phyloP scores from a whole-genome alignment of 139 green algal species.

The Astrephomene gubernaculifera region DNA sequence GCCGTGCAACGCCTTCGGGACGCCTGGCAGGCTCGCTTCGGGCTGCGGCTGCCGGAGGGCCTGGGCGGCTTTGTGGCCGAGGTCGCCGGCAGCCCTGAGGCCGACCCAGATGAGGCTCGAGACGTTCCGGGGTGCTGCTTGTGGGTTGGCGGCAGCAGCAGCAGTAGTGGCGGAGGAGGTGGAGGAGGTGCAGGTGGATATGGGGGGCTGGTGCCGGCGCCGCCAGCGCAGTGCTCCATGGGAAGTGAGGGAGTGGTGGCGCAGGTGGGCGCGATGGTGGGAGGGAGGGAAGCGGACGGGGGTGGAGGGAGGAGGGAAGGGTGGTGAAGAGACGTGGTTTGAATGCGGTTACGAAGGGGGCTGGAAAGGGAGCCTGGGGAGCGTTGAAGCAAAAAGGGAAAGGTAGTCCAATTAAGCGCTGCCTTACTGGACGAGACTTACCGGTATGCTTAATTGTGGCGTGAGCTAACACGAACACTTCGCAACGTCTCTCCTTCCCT shows the following conservation, averaged over 20 bases:
- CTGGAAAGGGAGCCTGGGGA: no score
- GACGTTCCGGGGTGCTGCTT: conserved; percentile 32
- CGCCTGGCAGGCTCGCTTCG: conserved; percentile 16
- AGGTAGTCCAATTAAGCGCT: no score
- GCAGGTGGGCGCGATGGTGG: neutral
- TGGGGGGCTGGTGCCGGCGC: neutral
- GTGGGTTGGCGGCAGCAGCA: neutral
- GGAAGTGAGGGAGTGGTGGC: neutral
- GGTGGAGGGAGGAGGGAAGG: no score
- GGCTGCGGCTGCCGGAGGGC: conserved; percentile 4
- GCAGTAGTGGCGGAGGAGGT: neutral
- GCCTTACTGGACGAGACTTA: no score
- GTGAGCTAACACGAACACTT: neutral
- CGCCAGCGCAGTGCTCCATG: neutral
- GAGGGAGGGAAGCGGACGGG: neutral
- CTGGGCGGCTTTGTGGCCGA: conserved; percentile 21
- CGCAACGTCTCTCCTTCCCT: neutral
- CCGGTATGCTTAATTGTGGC: no score
- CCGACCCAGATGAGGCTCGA: conserved; percentile 11
- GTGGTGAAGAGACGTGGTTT: no score
- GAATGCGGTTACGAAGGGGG: no score
- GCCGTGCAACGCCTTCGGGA: neutral
- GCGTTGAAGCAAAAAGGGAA: no score
- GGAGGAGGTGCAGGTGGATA: neutral
- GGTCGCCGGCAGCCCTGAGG: conserved; percentile 10